phyloP scores from a whole-genome alignment of 2,329 filamentous ascomycete species.

The Penicillium griseofulvum region DNA sequence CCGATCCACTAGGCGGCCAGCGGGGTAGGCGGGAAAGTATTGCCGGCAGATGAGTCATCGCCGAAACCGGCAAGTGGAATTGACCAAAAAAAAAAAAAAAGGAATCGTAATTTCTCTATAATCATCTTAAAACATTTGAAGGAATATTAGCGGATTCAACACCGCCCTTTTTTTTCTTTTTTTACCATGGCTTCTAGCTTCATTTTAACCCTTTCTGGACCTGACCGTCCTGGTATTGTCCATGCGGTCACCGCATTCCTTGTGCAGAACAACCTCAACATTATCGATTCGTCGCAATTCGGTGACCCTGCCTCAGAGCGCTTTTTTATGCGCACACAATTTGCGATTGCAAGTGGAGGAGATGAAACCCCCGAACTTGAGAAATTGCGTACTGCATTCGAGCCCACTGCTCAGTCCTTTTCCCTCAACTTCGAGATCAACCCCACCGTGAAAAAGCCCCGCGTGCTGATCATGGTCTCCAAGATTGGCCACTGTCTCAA shows the following conservation, averaged over 20 bases:
- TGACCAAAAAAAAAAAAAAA: background rate
- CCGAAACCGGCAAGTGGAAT: constrained; percentile 5
- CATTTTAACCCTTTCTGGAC: constrained; percentile 78
- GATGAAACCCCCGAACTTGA: constrained; percentile 40
- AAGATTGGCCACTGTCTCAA: constrained; percentile 86
- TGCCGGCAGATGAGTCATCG: constrained; percentile 4
- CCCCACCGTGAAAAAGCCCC: constrained; percentile 66
- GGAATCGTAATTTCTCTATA: background rate
- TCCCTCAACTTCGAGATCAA: constrained; percentile 70
- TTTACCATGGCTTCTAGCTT: constrained; percentile 53
- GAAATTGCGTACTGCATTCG: constrained; percentile 57
- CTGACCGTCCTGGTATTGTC: constrained; percentile 80
- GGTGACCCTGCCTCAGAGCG: constrained; percentile 69
- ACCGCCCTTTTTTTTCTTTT: constrained; percentile 19
- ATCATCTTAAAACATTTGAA: background rate
- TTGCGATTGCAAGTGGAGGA: constrained; percentile 52
- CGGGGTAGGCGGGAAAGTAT: background rate
- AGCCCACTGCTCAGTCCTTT: constrained; percentile 61
- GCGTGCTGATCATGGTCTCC: constrained; percentile 83
- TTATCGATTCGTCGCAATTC: constrained; percentile 82
- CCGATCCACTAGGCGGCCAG: background rate
- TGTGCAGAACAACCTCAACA: constrained; percentile 71
- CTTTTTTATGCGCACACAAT: constrained; percentile 89
- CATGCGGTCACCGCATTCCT: constrained; percentile 79
- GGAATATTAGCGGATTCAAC: constrained; percentile 25